Evolutionary conservation across 1,284 basidiomycete genomes (phyloP).

Genomic region (Fomitopsis betulina): DNA sequence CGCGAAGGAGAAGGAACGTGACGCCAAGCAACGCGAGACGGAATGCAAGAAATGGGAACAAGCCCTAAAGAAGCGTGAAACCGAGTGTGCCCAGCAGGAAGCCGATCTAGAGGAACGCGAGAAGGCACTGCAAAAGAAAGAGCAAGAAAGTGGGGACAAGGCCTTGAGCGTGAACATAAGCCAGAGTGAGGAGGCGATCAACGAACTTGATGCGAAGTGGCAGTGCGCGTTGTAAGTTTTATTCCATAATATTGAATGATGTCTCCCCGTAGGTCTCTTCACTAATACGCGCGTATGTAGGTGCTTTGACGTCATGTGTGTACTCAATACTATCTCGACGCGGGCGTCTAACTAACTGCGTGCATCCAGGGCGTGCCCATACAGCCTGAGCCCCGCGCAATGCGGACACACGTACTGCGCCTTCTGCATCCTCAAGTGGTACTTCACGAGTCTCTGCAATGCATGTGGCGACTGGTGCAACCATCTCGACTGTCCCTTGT

Average conservation of each 20-base stretch:
- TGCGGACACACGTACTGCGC: constrained; percentile 68
- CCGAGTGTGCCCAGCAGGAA: background rate
- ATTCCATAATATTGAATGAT: background rate
- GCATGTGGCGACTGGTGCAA: constrained; percentile 63
- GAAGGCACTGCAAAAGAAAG: background rate
- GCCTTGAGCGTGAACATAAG: background rate
- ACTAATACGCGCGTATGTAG: background rate
- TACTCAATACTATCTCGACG: background rate
- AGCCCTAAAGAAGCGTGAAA: background rate
- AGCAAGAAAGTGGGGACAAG: background rate
- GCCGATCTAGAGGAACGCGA: background rate
- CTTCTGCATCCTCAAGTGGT: constrained; percentile 60
- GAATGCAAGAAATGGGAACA: background rate
- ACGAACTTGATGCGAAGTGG: background rate
- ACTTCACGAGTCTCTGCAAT: constrained; percentile 57
- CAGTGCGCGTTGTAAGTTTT: background rate
- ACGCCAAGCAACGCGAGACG: background rate
- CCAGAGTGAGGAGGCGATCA: background rate
- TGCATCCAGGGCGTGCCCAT: constrained; percentile 47
- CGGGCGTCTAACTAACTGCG: background rate
- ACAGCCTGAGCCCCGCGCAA: constrained; percentile 44
- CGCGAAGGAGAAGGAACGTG: background rate
- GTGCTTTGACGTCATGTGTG: background rate
- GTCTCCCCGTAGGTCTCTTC: background rate
- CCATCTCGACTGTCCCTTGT: constrained; percentile 60